Conservation (phyloP, 768 basidiomycete species). For the Tulasnella sp. region DNA sequence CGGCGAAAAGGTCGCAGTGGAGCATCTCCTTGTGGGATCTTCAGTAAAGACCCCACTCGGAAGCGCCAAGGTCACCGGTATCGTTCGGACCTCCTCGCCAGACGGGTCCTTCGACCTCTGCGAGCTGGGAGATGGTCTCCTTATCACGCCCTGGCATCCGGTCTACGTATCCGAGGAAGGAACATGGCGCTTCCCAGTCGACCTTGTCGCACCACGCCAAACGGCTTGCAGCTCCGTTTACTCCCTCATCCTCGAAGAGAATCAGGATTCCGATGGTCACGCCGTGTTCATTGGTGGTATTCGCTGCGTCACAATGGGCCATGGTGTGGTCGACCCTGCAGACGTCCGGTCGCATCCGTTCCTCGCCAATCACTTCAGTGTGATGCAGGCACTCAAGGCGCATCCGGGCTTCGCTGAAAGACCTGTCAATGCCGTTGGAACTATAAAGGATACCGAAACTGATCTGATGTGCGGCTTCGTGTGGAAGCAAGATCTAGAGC, state of each 20-base stretch:
- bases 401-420: background rate
- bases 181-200: constrained; percentile 23
- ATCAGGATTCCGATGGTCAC: constrained; percentile 18
- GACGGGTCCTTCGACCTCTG: constrained; percentile 13
- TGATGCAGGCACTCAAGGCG: constrained; percentile 6
- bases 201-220: constrained; percentile 6
- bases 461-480: constrained; percentile 14
- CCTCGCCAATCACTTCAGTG: constrained; percentile 21
- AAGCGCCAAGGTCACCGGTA: constrained; percentile 3
- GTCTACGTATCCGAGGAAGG: constrained; percentile 11
- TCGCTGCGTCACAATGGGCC: constrained; percentile 21
- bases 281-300: constrained; percentile 19
- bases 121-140: constrained; percentile 15
- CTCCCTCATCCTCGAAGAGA: constrained; percentile 21
- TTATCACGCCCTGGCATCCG: constrained; percentile 24
- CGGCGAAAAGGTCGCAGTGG: background rate
- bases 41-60: constrained; percentile 18
- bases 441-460: background rate
- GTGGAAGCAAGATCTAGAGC: background rate
- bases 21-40: constrained; percentile 9
- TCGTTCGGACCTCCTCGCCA: constrained; percentile 19
- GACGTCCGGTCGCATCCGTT: constrained; percentile 23
- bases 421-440: constrained; percentile 15
- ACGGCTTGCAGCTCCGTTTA: constrained; percentile 20
- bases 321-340: constrained; percentile 17